A percentile compares a stretch with the other conserved stretches of the same genome.
Evolutionary conservation across 75 land plant genomes (phyloP).

Genomic region (Sequoia sempervirens): DNA sequence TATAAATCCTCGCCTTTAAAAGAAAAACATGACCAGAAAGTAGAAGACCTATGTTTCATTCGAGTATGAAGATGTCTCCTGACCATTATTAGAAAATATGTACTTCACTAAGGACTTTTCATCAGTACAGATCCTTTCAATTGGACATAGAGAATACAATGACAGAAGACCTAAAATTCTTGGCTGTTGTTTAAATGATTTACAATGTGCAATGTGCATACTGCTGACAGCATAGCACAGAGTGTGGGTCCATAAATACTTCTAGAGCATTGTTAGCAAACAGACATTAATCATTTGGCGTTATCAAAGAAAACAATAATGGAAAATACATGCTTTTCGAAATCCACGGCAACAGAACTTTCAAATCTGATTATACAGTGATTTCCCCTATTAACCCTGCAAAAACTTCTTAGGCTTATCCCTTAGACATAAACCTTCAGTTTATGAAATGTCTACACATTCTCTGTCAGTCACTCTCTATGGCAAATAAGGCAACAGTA

Average conservation of each 20-base stretch:
- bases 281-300: background rate
- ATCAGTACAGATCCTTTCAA: background rate
- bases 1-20: background rate
- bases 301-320: background rate
- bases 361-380: background rate
- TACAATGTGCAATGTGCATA: background rate
- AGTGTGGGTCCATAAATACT: background rate
- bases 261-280: background rate
- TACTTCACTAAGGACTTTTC: background rate
- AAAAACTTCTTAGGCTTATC: background rate
- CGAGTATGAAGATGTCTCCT: background rate
- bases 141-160: background rate
- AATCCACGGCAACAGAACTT: background rate
- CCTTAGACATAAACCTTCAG: background rate
- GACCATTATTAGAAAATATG: background rate
- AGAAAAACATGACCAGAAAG: background rate
- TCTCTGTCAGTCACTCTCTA: background rate
- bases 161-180: background rate
- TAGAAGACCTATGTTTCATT: background rate
- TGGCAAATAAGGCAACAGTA: background rate
- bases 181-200: background rate
- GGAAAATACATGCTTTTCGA: background rate
- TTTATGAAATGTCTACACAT: background rate
- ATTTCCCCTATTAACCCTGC: background rate
- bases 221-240: background rate